Conservation (phyloP, 1,139 yeast genomes). For the Diutina sp. region DNA sequence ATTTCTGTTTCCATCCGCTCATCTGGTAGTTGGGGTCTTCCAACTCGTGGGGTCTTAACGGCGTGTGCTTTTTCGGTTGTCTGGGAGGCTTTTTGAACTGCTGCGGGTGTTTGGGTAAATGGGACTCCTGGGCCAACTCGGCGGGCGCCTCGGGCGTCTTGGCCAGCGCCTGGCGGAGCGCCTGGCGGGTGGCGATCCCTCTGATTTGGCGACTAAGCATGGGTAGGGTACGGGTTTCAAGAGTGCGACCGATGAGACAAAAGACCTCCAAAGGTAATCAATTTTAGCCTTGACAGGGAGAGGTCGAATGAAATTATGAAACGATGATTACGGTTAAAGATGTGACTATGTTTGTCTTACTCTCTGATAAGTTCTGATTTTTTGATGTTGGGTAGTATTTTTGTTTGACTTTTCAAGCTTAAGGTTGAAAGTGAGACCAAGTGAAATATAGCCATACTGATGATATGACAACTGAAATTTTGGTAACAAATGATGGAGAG, state of each 20-base stretch:
- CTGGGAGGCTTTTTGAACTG: constrained; percentile 23
- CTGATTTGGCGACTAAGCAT: neutral
- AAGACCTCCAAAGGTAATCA: neutral
- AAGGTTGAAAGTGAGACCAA: too few relatives aligned
- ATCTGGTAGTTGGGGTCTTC: constrained; percentile 45
- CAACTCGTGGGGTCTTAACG: constrained; percentile 41
- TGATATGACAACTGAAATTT: too few relatives aligned
- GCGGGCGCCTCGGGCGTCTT: neutral
- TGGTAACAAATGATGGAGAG: too few relatives aligned
- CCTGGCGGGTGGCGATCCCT: neutral
- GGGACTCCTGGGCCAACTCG: constrained; percentile 34
- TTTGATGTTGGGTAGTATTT: too few relatives aligned
- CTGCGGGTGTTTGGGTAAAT: constrained; percentile 33
- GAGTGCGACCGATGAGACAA: neutral
- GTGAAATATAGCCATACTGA: too few relatives aligned
- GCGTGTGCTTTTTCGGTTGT: constrained; percentile 29
- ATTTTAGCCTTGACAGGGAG: too few relatives aligned
- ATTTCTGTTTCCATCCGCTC: constrained; percentile 54
- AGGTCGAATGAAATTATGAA: too few relatives aligned
- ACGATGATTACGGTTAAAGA: too few relatives aligned
- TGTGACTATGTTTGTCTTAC: too few relatives aligned
- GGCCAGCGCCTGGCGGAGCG: neutral
- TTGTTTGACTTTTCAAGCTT: too few relatives aligned
- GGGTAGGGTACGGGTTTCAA: neutral
- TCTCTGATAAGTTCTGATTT: too few relatives aligned